Base-by-base conservation (phyloP, 169 alveolate species). In the Cryptosporidium bovis region DNA sequence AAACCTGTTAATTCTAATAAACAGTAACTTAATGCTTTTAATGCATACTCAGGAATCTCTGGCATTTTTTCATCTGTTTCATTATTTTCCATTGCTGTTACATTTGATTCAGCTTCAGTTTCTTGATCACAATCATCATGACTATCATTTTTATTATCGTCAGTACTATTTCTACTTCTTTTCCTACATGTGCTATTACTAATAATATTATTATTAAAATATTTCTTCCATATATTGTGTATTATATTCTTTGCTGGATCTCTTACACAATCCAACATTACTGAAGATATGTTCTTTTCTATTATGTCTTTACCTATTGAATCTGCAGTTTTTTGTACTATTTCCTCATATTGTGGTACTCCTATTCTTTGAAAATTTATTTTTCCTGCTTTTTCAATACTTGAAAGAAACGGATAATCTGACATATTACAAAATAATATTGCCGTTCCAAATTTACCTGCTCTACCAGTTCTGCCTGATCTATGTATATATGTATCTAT, bases 391-490 rank as follows among this genome's bases (percentile, higher is more conserved):
- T 2, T 48, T 29, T 91, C 93, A 66, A 91, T 77, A n/a, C 51
- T 64, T 18, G 66, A 53, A 2, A 91, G 68, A 18, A 82, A 84
- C 8, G 71, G 92, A 16, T 77, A 67, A 64, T 91, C 93, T 2
- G 65, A 15, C 46, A 36, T 48, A 56, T 66, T 69, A 29, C 82
- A 58, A 55, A 91, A 82, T 51, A 66, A 89, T n/a, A 94, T 67
- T 10, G 95, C 96, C 20, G 92, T 85, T 34, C 97, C 97, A 64
- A 87, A 84, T 46, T 90, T 90, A 51, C 96, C 97, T 48, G 94
- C 95, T 66, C 98, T 92, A 27, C 97, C 97, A 10, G 97, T 93
- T 65, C 98, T 92, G 33, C 97, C 97, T 44, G 94, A 92, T 69
- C 98, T 90, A 82, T 95, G 97, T 29, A 95, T 51, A 69, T 93